Evolutionary conservation across 2,329 filamentous ascomycete species (phyloP).

Genomic region (Fonsecaea nubica): DNA sequence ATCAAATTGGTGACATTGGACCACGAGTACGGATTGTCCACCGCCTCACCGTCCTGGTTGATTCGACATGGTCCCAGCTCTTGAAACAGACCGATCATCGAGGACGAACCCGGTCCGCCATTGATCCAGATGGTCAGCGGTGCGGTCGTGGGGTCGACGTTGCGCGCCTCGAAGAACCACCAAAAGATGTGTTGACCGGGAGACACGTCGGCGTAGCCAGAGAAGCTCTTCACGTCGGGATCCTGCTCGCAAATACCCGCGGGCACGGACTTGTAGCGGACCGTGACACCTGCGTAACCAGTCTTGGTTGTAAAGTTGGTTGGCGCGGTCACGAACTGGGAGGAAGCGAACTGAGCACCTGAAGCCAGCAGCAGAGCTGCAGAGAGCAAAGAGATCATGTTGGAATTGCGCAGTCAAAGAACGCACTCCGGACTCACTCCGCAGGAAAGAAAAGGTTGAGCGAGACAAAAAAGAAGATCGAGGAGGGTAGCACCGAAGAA

Average conservation of each 20-base stretch:
- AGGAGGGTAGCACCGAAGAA: background rate
- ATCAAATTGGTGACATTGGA: conserved; percentile 50
- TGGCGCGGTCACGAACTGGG: conserved; percentile 49
- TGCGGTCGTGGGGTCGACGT: conserved; percentile 41
- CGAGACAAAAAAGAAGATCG: background rate
- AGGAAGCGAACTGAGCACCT: conserved; percentile 25
- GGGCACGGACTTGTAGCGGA: conserved; percentile 58
- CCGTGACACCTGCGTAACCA: conserved; percentile 50
- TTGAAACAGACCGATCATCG: conserved; percentile 47
- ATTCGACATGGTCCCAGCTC: conserved; percentile 47
- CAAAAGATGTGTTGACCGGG: conserved; percentile 56
- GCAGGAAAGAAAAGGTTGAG: background rate
- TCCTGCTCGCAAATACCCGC: conserved; percentile 56
- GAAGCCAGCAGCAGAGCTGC: conserved; percentile 30
- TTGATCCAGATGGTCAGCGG: conserved; percentile 52
- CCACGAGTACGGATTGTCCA: conserved; percentile 48
- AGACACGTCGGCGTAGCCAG: conserved; percentile 65
- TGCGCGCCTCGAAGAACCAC: conserved; percentile 54
- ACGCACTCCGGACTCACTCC: background rate
- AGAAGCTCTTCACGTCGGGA: conserved; percentile 62
- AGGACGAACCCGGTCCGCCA: conserved; percentile 44
- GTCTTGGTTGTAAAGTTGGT: conserved; percentile 47
- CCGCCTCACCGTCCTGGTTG: conserved; percentile 48
- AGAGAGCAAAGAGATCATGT: conserved; percentile 25
- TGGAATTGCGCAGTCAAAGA: background rate